A percentile compares a stretch with the other conserved stretches of the same genome.
phyloP scores from a whole-genome alignment of 2,329 filamentous ascomycete genomes.

The Penicillium oxalicum region DNA sequence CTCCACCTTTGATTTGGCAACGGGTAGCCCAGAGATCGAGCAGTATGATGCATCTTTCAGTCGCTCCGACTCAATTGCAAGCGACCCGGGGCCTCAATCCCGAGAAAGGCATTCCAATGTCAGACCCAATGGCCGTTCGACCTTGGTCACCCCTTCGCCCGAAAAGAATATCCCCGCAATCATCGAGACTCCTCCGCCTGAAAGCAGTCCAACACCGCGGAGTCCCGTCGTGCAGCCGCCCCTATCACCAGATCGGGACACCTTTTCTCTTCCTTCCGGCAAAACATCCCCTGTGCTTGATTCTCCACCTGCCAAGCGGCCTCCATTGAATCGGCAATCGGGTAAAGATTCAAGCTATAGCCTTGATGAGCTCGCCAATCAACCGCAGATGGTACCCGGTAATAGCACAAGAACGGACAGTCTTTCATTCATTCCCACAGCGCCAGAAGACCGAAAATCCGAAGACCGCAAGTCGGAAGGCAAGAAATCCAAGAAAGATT shows the following conservation, averaged over 20 bases:
- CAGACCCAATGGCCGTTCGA: constrained; percentile 52
- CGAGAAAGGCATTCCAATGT: constrained; percentile 53
- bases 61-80: constrained; percentile 13
- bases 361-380: constrained; percentile 59
- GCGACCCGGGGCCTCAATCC: constrained; percentile 33
- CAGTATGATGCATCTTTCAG: constrained; percentile 12
- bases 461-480: constrained; percentile 72
- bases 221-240: constrained; percentile 28
- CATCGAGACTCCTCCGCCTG: constrained; percentile 56
- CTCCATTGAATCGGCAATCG: constrained; percentile 26
- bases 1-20: constrained; percentile 25
- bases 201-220: constrained; percentile 29
- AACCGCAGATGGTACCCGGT: constrained; percentile 64
- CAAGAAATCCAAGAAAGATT: constrained; percentile 61
- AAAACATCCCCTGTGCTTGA: constrained; percentile 39
- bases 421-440: constrained; percentile 72
- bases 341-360: constrained; percentile 44
- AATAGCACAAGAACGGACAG: constrained; percentile 67
- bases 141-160: constrained; percentile 47
- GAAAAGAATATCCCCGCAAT: constrained; percentile 49
- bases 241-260: constrained; percentile 47
- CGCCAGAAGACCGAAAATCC: constrained; percentile 63
- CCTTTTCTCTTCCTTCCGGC: constrained; percentile 7
- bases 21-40: constrained; percentile 23
- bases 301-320: constrained; percentile 34